phyloP scores from a whole-genome alignment of 148 eudicot species.

The Cornus controversa region DNA sequence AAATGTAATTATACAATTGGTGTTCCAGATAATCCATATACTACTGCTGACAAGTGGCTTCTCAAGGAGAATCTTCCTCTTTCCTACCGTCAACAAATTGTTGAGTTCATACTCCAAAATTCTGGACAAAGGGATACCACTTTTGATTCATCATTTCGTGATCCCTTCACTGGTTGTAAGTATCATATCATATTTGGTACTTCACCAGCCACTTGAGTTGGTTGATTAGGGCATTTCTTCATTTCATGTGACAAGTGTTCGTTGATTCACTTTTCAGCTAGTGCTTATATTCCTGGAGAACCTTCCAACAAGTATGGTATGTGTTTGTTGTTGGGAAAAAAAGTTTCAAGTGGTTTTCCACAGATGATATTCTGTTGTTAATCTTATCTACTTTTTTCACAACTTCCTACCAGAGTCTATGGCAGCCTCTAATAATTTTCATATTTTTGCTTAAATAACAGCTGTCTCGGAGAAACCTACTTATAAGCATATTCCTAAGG shows the following conservation, averaged over 20 bases:
- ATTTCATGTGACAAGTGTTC: conserved; percentile 9
- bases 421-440: background rate
- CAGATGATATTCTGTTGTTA: background rate
- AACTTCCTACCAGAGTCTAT: background rate
- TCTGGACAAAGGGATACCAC: conserved; percentile 70
- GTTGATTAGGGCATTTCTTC: conserved; percentile 8
- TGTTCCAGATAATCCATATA: conserved; percentile 83
- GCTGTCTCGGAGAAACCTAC: conserved; percentile 56
- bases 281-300: conserved; percentile 86
- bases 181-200: conserved; percentile 4
- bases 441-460: conserved; percentile 28
- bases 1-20: conserved; percentile 8
- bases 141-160: conserved; percentile 84
- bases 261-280: conserved; percentile 56
- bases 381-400: conserved; percentile 3
- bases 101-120: conserved; percentile 81
- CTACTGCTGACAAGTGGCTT: conserved; percentile 95
- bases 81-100: conserved; percentile 88
- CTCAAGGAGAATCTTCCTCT: conserved; percentile 84
- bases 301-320: conserved; percentile 57
- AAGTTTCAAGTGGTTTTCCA: background rate
- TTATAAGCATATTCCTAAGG: conserved; percentile 96
- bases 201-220: background rate
- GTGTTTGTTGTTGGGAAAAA: conserved; percentile 13
- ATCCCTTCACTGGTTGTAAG: conserved; percentile 96